phyloP scores from a whole-genome alignment of 805 yeast species.

The Jamesozyma hellenica region DNA sequence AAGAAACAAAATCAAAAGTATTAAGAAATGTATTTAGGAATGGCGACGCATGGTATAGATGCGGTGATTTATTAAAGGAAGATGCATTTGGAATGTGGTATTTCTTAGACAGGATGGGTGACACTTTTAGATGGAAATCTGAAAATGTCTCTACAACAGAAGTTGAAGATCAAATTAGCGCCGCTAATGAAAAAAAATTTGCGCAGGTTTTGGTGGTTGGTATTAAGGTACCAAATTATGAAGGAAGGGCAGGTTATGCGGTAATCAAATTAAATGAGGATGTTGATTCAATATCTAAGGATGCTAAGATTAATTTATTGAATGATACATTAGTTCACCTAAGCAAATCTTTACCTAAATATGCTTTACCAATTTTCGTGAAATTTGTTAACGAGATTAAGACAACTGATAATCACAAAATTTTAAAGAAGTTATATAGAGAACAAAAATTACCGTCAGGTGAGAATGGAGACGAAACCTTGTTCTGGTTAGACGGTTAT shows the following conservation, averaged over 20 bases:
- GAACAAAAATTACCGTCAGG: conserved; percentile 66
- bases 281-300: conserved; percentile 10
- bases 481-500: conserved; percentile 60
- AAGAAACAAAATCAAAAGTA: conserved; percentile 71
- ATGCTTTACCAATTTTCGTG: conserved; percentile 76
- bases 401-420: conserved; percentile 73
- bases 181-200: conserved; percentile 30
- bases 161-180: conserved; percentile 64
- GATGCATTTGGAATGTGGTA: conserved; percentile 63
- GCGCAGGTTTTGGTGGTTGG: conserved; percentile 82
- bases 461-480: conserved; percentile 42
- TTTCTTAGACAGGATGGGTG: conserved; percentile 89
- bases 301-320: conserved; percentile 27
- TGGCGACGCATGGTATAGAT: conserved; percentile 87
- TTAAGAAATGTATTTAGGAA: conserved; percentile 61
- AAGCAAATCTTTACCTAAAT: conserved; percentile 52
- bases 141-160: conserved; percentile 92
- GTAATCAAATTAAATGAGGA: conserved; percentile 46
- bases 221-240: conserved; percentile 72
- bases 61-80: conserved; percentile 70
- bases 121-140: conserved; percentile 92
- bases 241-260: conserved; percentile 91
- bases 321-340: conserved; percentile 31
- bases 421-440: conserved; percentile 58
- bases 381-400: conserved; percentile 55